Evolutionary conservation across 2,329 filamentous ascomycete species (phyloP), one percentile per base, ranked within the genome.

Genomic region (Saccharata proteae): DNA sequence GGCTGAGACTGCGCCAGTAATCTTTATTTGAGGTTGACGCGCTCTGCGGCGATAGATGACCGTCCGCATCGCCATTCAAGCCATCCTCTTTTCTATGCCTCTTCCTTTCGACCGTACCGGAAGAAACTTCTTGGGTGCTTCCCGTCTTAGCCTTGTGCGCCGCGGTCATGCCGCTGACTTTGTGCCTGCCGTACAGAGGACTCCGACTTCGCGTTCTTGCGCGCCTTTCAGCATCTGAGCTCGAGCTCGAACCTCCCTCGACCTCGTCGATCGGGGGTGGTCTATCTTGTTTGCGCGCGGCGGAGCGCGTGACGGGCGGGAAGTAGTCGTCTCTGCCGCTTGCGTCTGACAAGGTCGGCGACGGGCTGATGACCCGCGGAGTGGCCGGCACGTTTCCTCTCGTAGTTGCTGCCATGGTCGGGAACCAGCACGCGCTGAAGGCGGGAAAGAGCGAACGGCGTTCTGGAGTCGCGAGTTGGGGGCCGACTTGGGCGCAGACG

Each of bases 281-380:
- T 10, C 23, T n/a, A 5, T 30, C 16, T 16, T 64, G 43, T 67
- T 66, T 35, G 74, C 70, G 66, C 37, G 77, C 69, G 33, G 79
- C 77, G 19, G 84, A 88, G 45, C 84, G 74, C 39, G 84, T 92
- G 38, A 76, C 67, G 5, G 83, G 83, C 7, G 75, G 80, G 41
- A 73, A 74, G 56, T 92, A 77, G 41, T 51, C 56, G 20, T 25
- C 25, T 36, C 60, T 57, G 14, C 51, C 55, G 44, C 64, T 65
- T 18, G 52, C 53, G 35, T 77, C 74, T 14, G 74, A 77, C 2
- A 74, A 74, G 2, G 80, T 78, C 23, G 86, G 85, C 34, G 84
- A 90, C 23, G 86, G 85, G 9, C 84, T 92, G 44, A 90, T 92
- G 44, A 94, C 81, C 49, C 84, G 78, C 47, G 85, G 85, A 35